phyloP scores from a whole-genome alignment of 2,329 filamentous ascomycete species.

The Hypoxylon sp. region DNA sequence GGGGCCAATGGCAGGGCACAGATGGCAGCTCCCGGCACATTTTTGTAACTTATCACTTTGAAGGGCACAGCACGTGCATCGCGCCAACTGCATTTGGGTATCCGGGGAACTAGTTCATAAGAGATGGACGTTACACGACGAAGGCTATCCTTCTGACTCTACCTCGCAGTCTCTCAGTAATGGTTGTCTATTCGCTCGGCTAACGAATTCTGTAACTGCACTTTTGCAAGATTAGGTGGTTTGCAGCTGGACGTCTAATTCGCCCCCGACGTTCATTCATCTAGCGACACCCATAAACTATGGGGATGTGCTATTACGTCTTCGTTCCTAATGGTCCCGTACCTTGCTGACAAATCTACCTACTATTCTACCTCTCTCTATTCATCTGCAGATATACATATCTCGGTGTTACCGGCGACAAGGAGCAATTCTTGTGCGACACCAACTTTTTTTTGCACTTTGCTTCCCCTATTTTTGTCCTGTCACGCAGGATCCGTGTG shows the following conservation, averaged over 20 bases:
- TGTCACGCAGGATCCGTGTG: constrained; percentile 14
- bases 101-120: constrained; percentile 1
- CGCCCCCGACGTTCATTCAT: constrained; percentile 4
- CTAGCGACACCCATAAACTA: not conserved
- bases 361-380: not conserved
- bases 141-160: not conserved
- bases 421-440: constrained; percentile 18
- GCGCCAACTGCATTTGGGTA: constrained; percentile 17
- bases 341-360: constrained; percentile 12
- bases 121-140: constrained; percentile 14
- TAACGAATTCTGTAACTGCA: constrained; percentile 1
- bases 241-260: not conserved
- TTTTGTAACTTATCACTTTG: constrained; percentile 29
- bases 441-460: constrained; percentile 13
- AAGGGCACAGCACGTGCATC: constrained; percentile 18
- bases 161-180: not conserved
- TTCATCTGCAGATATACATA: constrained; percentile 8
- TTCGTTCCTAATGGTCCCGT: constrained; percentile 1
- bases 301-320: not conserved
- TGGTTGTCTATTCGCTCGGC: not conserved
- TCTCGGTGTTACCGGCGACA: constrained; percentile 24
- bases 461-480: constrained; percentile 12
- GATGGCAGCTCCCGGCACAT: constrained; percentile 1
- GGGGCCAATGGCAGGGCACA: constrained; percentile 26
- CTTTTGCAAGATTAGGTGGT: not conserved